Percentiles rank a stretch among this genome's conserved stretches.
These are phyloP conservation scores for Alisma plantagoaquatica DNA, from an alignment of 106 monocot species.

Conservation along the genomic window DNA sequence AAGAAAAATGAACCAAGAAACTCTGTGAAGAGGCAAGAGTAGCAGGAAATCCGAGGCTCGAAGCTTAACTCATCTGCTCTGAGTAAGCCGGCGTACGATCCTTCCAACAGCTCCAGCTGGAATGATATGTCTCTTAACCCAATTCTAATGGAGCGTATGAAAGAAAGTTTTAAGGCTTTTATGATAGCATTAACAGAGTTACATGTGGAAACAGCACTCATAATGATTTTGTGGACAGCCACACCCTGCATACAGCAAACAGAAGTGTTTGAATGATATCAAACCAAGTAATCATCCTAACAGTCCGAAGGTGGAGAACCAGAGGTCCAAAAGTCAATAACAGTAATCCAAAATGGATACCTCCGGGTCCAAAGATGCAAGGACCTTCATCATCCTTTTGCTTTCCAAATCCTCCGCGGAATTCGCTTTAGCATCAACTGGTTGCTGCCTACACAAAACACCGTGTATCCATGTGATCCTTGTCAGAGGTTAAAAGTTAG, in stretches of 20 bases:
- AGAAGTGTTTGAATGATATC: too few species aligned
- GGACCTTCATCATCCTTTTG: slow-evolving; percentile 14
- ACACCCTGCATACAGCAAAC: slow-evolving; percentile 75
- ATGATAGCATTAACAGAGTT: slow-evolving; percentile 24
- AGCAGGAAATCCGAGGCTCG: slow-evolving; percentile 20
- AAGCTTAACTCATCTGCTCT: slow-evolving; percentile 25
- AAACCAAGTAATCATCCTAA: background rate
- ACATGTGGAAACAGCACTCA: slow-evolving; percentile 13
- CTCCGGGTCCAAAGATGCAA: slow-evolving; percentile 41
- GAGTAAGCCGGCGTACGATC: slow-evolving; percentile 25
- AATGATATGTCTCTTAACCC: slow-evolving; percentile 30
- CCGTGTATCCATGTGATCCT: too few species aligned
- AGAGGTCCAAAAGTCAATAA: background rate
- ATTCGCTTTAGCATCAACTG: too few species aligned
- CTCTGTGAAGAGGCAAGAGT: slow-evolving; percentile 27
- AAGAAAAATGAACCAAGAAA: slow-evolving; percentile 19
- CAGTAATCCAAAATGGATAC: slow-evolving; percentile 11
- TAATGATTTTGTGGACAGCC: slow-evolving; percentile 47
- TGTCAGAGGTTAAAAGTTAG: too few species aligned
- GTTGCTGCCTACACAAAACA: too few species aligned
- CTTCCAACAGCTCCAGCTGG: slow-evolving; percentile 27
- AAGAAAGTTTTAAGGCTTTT: slow-evolving; percentile 14
- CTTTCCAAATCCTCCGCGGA: background rate
- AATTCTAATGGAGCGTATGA: slow-evolving; percentile 31
- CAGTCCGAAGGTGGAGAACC: background rate